These are phyloP conservation scores for Xanthoconium stramineum DNA, from an alignment of 768 basidiomycete species.

Conservation along the genomic window DNA sequence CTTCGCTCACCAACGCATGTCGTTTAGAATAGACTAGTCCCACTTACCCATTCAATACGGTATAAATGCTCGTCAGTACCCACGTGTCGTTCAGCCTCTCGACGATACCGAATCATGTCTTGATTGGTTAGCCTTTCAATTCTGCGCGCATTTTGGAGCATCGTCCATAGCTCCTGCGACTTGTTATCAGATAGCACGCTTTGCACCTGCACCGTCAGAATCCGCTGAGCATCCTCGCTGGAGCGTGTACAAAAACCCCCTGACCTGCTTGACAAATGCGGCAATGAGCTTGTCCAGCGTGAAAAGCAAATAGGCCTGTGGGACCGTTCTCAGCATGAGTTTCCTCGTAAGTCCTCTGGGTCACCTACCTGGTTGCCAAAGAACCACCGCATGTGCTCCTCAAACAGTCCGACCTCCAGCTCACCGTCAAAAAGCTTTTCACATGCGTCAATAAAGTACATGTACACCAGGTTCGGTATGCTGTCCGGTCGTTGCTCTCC, in stretches of 20 bases:
- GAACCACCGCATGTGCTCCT: constrained; percentile 94
- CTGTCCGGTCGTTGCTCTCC: constrained; percentile 47
- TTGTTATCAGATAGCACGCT: constrained; percentile 80
- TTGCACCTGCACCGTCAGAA: constrained; percentile 61
- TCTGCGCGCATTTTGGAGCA: constrained; percentile 64
- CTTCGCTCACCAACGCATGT: constrained; percentile 7
- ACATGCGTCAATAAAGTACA: constrained; percentile 84
- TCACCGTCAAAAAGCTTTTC: constrained; percentile 94
- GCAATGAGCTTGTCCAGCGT: constrained; percentile 92
- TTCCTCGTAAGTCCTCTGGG: neutral
- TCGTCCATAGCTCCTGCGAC: constrained; percentile 79
- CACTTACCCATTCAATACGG: constrained; percentile 74
- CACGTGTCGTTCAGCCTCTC: constrained; percentile 74
- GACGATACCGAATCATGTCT: constrained; percentile 72
- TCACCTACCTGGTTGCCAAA: constrained; percentile 76
- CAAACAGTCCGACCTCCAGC: constrained; percentile 87
- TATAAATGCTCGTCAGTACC: constrained; percentile 76
- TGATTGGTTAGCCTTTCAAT: constrained; percentile 52
- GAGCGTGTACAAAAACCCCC: neutral
- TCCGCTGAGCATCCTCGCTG: neutral
- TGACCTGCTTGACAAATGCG: constrained; percentile 88
- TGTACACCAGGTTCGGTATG: constrained; percentile 71
- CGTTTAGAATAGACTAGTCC: neutral
- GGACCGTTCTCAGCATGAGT: constrained; percentile 22
- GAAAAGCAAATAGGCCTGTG: constrained; percentile 86